Base-by-base conservation (phyloP, 176 grass and related monocot genomes). In the Avena sativa region DNA sequence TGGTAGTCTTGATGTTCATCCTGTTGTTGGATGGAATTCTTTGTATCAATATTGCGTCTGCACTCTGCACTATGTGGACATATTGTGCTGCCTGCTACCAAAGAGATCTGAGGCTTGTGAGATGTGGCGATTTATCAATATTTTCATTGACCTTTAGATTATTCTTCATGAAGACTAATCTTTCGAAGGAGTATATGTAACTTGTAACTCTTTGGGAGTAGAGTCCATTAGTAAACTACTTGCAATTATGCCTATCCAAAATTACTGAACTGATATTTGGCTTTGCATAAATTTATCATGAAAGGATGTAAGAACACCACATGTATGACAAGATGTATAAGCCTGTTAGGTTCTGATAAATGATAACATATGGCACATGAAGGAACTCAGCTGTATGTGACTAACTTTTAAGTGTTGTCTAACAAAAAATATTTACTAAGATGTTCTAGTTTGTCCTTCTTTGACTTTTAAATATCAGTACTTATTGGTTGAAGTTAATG, bases 401-500 rank as follows among this genome's bases (percentile, higher is more conserved):
- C 43, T 12, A 38, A 7, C 15, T 75, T 66, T 26, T 66, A 9
- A 55, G 12, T 66, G n/a, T 19, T 9, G 19, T 36, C 21, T 56
- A 55, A 47, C 50, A 71, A 46, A 46, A 69, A 32, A 69, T n/a
- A 74, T 52, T 52, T 75, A 74, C 59, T 79, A 13, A 16, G 70
- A 51, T 47, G 12, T 46, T 90, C n/a, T 57, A 71, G 6, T 11
- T 89, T 86, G 79, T 73, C 40, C 15, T 23, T 74, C 47, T 34
- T 74, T 71, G 64, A 80, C 28, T 44, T 64, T 8, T 71, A 66
- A 52, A 12, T 84, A 77, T 67, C 56, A 47, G 34, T 84, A 79
- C 38, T 87, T 17, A 28, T 58, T 81, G 76, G 50, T 40, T 84
- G 68, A 81, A 80, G 38, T 65, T 65, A 86, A 84, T 63, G 58